Evolutionary conservation across 768 basidiomycete species (phyloP), one percentile per base, ranked within the genome.

Genomic region (Podaxis sp.): DNA sequence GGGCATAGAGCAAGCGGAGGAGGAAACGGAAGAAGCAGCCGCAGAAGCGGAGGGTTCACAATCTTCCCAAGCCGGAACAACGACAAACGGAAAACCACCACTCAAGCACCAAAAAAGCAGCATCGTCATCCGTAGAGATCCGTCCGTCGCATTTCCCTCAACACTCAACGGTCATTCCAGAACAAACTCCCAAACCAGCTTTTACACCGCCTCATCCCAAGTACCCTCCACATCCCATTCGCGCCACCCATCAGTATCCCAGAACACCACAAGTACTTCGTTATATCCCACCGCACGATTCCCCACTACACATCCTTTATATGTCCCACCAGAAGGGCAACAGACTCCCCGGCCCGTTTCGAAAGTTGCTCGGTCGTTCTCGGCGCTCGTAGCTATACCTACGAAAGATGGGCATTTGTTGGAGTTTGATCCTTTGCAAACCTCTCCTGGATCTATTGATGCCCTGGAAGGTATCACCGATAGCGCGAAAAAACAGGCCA

Each of bases 401-500:
- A 93, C 88, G 0, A 85, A 82, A 44, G 92, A 94, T 67, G 94
- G 94, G 0, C 86, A 89, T 67, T 73, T 90, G n/a, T 80, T 96
- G 26, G 87, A 89, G 71, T 95, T 96, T 68, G 90, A 96, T 67
- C 93, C 94, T 8, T 76, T 96, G 48, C 80, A 82, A 63, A 87
- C 90, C 13, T 87, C 89, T 2, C 87, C 92, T 1, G 80, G 82
- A 2, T 80, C 90, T 53, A 75, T 96, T 33, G 90, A 93, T 68
- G 86, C 84, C 36, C 79, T 93, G 7, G 87, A 91, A 58, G 91
- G 90, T 4, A 90, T 94, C 63, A 85, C 89, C 0, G 85, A 88
- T 61, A 89, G 88, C 68, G 90, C 92, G 48, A 93, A 93, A 81
- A 91, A 90, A 70, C 86, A 90, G 66, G 92, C 90, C 22, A 85